Conservation (phyloP, 2,329 filamentous ascomycete species). For the Pezicula radicicola region DNA sequence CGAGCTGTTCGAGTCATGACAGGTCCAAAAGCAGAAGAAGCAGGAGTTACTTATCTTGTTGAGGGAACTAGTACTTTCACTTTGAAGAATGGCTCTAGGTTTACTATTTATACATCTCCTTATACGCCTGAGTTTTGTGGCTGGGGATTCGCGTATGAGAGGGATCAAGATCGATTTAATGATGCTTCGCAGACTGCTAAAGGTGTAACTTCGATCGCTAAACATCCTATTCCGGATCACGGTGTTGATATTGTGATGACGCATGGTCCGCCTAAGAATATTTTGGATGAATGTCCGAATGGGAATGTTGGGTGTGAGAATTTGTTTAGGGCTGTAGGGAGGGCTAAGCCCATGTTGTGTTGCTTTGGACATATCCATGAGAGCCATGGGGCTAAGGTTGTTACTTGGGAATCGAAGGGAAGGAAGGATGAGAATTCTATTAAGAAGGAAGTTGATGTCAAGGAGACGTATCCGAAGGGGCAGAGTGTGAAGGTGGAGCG, state of each 20-base stretch:
- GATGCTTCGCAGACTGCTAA: slow-evolving; percentile 5
- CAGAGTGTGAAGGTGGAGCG: slow-evolving; percentile 24
- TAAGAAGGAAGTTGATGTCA: slow-evolving; percentile 12
- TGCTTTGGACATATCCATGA: slow-evolving; percentile 60
- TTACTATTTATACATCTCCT: slow-evolving; percentile 30
- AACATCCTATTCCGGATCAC: slow-evolving; percentile 12
- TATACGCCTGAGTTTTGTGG: slow-evolving; percentile 28
- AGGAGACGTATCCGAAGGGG: slow-evolving; percentile 35
- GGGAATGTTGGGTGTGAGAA: slow-evolving; percentile 36
- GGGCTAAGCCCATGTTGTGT: slow-evolving; percentile 42
- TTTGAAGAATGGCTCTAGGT: slow-evolving; percentile 24
- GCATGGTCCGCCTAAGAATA: slow-evolving; percentile 31
- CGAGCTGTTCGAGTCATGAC: slow-evolving; percentile 19
- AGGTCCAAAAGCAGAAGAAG: slow-evolving; percentile 16
- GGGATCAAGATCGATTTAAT: slow-evolving; percentile 26
- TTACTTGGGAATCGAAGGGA: slow-evolving; percentile 41
- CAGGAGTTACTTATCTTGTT: slow-evolving; percentile 27
- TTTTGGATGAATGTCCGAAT: slow-evolving; percentile 21
- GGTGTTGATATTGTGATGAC: slow-evolving; percentile 33
- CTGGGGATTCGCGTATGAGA: slow-evolving; percentile 28
- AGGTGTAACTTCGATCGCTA: slow-evolving; percentile 13
- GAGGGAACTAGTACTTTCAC: slow-evolving; percentile 29
- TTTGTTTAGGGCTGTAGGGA: slow-evolving; percentile 41
- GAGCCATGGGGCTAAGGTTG: slow-evolving; percentile 52
- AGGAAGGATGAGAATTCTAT: slow-evolving; percentile 27